phyloP scores from a whole-genome alignment of 2,329 filamentous ascomycete species.

The Periconia digitata region DNA sequence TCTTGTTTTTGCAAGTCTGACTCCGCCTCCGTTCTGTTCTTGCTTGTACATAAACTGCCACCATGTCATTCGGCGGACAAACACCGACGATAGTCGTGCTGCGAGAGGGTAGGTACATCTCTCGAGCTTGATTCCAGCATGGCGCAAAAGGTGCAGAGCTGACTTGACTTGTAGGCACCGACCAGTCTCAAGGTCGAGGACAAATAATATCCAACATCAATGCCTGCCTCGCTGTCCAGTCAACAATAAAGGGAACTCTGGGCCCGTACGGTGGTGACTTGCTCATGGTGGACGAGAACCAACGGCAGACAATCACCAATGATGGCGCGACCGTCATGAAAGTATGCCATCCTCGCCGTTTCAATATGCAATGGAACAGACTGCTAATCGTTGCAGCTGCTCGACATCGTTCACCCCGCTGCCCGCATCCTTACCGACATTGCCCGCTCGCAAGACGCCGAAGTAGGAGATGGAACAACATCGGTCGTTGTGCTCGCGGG shows the following conservation, averaged over 20 bases:
- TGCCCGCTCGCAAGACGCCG: conserved; percentile 96
- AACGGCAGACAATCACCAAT: conserved; percentile 96
- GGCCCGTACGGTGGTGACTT: conserved; percentile 97
- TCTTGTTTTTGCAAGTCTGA: neutral
- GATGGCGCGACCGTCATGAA: conserved; percentile 99
- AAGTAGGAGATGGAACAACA: conserved; percentile 97
- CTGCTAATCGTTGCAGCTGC: conserved; percentile 57
- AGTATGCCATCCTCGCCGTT: neutral
- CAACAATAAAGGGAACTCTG: conserved; percentile 92
- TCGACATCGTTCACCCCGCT: conserved; percentile 97
- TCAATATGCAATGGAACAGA: neutral
- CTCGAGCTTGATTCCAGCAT: conserved; percentile 17
- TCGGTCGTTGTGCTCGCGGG: conserved; percentile 97
- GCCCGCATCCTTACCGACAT: conserved; percentile 98
- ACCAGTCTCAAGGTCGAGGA: conserved; percentile 93
- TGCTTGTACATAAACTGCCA: neutral
- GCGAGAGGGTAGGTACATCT: conserved; percentile 75
- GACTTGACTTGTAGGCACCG: conserved; percentile 70
- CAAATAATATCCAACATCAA: conserved; percentile 99
- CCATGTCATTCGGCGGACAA: conserved; percentile 95
- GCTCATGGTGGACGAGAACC: conserved; percentile 93
- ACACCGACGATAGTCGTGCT: conserved; percentile 97
- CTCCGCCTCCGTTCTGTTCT: neutral
- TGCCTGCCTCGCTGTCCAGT: conserved; percentile 92
- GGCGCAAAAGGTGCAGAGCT: conserved; percentile 13